Conservation (phyloP, 2,329 filamentous ascomycete genomes). For the Lasiodiplodia citricola region DNA sequence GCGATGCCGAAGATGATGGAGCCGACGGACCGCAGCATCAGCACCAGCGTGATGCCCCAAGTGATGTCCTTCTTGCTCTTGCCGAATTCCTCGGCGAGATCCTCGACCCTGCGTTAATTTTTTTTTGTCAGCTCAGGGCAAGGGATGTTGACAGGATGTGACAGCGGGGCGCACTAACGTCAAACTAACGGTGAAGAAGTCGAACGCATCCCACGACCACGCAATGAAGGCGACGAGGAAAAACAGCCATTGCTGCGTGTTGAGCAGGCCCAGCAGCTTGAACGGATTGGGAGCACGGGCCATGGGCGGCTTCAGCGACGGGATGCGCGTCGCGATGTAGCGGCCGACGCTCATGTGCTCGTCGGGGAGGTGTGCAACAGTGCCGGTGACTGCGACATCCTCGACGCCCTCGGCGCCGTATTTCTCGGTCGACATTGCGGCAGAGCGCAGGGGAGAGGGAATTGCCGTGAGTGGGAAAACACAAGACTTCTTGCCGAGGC, state of each 20-base stretch:
- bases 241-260: constrained; percentile 64
- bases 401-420: constrained; percentile 3
- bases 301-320: constrained; percentile 63
- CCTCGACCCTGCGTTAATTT: constrained; percentile 42
- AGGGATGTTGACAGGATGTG: too few relatives aligned
- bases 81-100: constrained; percentile 60
- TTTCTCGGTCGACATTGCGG: constrained; percentile 8
- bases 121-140: neutral
- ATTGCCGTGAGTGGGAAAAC: neutral
- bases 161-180: constrained; percentile 37
- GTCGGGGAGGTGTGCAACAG: neutral
- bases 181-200: constrained; percentile 67
- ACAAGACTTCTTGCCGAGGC: neutral
- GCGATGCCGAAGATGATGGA: constrained; percentile 62
- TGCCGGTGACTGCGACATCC: neutral
- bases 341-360: constrained; percentile 47
- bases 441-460: neutral
- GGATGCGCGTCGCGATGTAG: constrained; percentile 60
- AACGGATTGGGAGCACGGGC: constrained; percentile 60
- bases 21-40: constrained; percentile 67
- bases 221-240: constrained; percentile 56
- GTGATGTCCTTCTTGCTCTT: constrained; percentile 64
- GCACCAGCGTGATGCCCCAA: constrained; percentile 56
- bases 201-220: constrained; percentile 60
- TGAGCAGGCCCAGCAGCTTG: constrained; percentile 56